Evolutionary conservation across 2,329 filamentous ascomycete species (phyloP).

Genomic region (Curvularia spicifera): DNA sequence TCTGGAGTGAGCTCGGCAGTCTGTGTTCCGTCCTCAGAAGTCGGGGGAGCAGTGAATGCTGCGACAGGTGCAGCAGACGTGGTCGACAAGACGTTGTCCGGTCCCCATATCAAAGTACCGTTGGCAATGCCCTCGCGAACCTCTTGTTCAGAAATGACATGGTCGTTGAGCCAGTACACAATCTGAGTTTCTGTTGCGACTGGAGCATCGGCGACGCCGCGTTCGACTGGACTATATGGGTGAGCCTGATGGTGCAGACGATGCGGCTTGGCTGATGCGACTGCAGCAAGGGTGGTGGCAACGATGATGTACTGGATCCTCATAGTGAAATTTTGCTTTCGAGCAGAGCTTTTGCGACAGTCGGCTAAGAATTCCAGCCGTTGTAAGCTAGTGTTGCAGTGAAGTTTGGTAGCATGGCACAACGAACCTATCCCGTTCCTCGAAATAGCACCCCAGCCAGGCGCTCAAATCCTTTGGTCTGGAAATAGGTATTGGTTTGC

Average conservation of each 20-base stretch:
- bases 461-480: no score
- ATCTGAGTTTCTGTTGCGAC: slow-evolving; percentile 68
- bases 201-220: slow-evolving; percentile 55
- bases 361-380: slow-evolving; percentile 8
- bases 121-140: slow-evolving; percentile 74
- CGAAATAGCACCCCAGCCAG: not conserved
- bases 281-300: slow-evolving; percentile 51
- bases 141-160: slow-evolving; percentile 65
- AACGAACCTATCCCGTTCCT: slow-evolving; percentile 17
- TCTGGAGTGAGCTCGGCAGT: slow-evolving; percentile 10
- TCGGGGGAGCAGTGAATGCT: slow-evolving; percentile 28
- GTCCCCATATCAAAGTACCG: slow-evolving; percentile 69
- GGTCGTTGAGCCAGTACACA: slow-evolving; percentile 74
- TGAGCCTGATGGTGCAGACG: slow-evolving; percentile 62
- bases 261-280: slow-evolving; percentile 65
- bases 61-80: slow-evolving; percentile 23
- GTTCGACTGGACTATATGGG: slow-evolving; percentile 53
- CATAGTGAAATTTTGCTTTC: slow-evolving; percentile 35
- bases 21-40: slow-evolving; percentile 13
- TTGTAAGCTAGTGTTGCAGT: slow-evolving; percentile 18
- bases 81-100: slow-evolving; percentile 61
- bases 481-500: slow-evolving; percentile 17
- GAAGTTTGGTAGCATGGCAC: not conserved
- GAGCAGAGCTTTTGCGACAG: not conserved
- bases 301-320: slow-evolving; percentile 47